Evolutionary conservation across 2,329 filamentous ascomycete species (phyloP).

Genomic region (Xylaria polymorpha): DNA sequence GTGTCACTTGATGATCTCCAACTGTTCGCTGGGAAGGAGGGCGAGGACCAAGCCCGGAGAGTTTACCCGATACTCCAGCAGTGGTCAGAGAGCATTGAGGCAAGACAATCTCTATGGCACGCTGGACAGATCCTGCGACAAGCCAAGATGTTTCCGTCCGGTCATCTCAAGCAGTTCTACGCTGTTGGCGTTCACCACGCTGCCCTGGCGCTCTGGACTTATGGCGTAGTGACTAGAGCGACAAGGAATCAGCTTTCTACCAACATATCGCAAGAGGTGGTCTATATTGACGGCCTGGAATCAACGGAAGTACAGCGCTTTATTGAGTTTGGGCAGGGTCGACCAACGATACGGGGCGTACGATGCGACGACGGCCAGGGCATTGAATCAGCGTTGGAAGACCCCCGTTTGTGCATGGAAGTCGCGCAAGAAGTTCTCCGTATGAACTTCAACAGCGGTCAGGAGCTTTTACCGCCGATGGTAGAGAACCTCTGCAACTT

Average conservation of each 20-base stretch:
- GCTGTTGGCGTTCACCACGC: constrained; percentile 77
- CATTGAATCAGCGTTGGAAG: constrained; percentile 59
- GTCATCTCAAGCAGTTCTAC: constrained; percentile 72
- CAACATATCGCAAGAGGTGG: constrained; percentile 53
- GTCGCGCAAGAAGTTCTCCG: constrained; percentile 67
- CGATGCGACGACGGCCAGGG: constrained; percentile 43
- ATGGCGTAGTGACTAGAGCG: constrained; percentile 68
- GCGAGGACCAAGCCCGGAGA: constrained; percentile 71
- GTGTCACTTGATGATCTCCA: constrained; percentile 74
- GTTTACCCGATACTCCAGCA: constrained; percentile 68
- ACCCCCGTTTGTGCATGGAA: constrained; percentile 69
- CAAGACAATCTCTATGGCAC: constrained; percentile 72
- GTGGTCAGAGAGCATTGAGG: constrained; percentile 67
- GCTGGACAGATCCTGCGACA: constrained; percentile 74
- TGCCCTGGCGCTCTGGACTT: constrained; percentile 75
- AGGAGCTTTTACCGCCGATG: constrained; percentile 65
- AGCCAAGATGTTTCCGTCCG: constrained; percentile 64
- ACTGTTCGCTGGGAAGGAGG: constrained; percentile 74
- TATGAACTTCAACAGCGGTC: constrained; percentile 60
- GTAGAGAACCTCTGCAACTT: constrained; percentile 75
- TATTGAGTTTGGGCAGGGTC: constrained; percentile 65
- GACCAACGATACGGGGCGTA: constrained; percentile 60
- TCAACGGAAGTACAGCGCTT: constrained; percentile 66
- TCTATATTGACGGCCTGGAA: constrained; percentile 69
- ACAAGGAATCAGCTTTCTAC: constrained; percentile 49